These are phyloP conservation scores for Backusella tarrabulga DNA, from an alignment of 192 early-diverging fungal species.

Conservation along the genomic window DNA sequence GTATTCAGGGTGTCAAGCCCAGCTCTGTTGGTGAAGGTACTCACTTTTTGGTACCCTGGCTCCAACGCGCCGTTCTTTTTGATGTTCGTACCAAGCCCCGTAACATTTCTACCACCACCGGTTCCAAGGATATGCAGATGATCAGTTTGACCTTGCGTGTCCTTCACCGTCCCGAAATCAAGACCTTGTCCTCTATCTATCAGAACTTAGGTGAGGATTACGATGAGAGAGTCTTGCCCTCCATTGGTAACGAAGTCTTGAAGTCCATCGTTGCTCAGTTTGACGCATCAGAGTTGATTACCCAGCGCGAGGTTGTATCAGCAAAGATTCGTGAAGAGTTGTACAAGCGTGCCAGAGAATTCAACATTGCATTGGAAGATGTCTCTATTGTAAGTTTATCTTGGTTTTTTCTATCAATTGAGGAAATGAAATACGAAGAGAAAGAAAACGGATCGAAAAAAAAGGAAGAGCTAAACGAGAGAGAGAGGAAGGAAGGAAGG, in stretches of 20 bases:
- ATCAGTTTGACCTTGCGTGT: constrained; percentile 93
- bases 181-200: constrained; percentile 79
- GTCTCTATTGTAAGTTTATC: constrained; percentile 84
- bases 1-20: constrained; percentile 86
- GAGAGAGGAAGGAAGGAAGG: too few species aligned
- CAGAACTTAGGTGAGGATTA: constrained; percentile 92
- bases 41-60: constrained; percentile 97
- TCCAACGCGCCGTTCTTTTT: constrained; percentile 85
- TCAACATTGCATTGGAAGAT: constrained; percentile 96
- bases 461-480: neutral
- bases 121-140: constrained; percentile 99
- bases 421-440: neutral
- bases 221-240: constrained; percentile 95
- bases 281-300: constrained; percentile 96
- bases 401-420: neutral
- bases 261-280: constrained; percentile 99
- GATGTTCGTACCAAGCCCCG: constrained; percentile 96
- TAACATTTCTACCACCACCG: constrained; percentile 97
- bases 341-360: constrained; percentile 89
- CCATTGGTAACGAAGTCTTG: constrained; percentile 98
- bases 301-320: constrained; percentile 95
- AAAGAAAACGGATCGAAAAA: neutral
- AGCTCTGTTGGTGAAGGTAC: constrained; percentile 86
- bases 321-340: constrained; percentile 91
- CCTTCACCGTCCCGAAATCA: constrained; percentile 81